A percentile compares a stretch with the other conserved stretches of the same genome.
Conservation (phyloP, 176 grass and related monocot species). For the Miscanthus lutarioriparius region DNA sequence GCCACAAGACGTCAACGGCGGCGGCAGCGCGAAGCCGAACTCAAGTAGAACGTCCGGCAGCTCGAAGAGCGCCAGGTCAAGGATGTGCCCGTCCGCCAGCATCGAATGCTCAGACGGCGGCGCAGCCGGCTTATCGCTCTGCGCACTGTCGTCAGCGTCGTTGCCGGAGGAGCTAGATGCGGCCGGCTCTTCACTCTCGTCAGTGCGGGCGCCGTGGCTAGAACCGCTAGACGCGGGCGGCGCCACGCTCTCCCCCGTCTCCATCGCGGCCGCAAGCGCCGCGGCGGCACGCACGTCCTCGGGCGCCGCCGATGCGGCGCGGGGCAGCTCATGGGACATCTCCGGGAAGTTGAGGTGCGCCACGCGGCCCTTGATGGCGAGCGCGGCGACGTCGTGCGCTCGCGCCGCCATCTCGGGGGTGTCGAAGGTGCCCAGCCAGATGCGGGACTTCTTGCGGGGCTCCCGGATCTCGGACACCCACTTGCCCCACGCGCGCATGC, state of each 20-base stretch:
- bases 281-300: slow-evolving; percentile 52
- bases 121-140: not conserved
- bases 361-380: slow-evolving; percentile 67
- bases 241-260: not conserved
- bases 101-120: not conserved
- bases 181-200: not conserved
- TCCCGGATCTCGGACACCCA: slow-evolving; percentile 95
- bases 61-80: slow-evolving; percentile 38
- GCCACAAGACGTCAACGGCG: not conserved
- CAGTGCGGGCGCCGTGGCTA: not conserved
- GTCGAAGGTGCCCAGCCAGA: slow-evolving; percentile 85
- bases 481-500: slow-evolving; percentile 88
- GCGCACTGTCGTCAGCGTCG: not conserved
- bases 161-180: not conserved
- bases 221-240: not conserved
- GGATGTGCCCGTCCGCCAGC: not conserved
- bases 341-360: slow-evolving; percentile 60
- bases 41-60: slow-evolving; percentile 35
- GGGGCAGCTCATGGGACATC: slow-evolving; percentile 30
- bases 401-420: slow-evolving; percentile 89
- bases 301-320: slow-evolving; percentile 22
- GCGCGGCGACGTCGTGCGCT: slow-evolving; percentile 86
- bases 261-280: slow-evolving; percentile 37
- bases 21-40: slow-evolving; percentile 32
- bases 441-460: slow-evolving; percentile 87